These are phyloP conservation scores for Saturnispora diversa DNA, from an alignment of 805 yeast genomes.

Conservation along the genomic window DNA sequence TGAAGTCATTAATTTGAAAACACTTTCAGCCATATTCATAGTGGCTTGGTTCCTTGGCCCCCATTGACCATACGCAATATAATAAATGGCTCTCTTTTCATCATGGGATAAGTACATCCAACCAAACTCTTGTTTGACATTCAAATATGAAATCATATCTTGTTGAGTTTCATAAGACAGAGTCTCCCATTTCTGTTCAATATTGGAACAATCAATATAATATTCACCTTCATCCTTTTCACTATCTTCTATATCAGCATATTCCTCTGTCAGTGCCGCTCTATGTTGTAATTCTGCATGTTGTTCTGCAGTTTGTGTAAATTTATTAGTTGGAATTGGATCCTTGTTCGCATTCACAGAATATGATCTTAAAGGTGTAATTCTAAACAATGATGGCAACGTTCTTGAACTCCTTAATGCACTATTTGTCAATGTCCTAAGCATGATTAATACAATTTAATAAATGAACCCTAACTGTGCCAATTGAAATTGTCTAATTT, in stretches of 20 bases:
- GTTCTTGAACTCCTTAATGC: too few species aligned
- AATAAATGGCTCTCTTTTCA: slow-evolving; percentile 52
- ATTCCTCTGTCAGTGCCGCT: slow-evolving; percentile 5
- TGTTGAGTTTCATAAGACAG: slow-evolving; percentile 29
- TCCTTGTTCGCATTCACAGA: too few species aligned
- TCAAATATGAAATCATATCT: slow-evolving; percentile 30
- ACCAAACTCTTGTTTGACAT: slow-evolving; percentile 31
- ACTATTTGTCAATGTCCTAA: too few species aligned
- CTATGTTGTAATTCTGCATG: background rate
- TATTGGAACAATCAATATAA: slow-evolving; percentile 26
- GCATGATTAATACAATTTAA: too few species aligned
- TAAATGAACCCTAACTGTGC: too few species aligned
- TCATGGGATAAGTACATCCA: slow-evolving; percentile 37
- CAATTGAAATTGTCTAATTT: too few species aligned
- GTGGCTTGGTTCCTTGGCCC: slow-evolving; percentile 41
- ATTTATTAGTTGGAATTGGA: background rate
- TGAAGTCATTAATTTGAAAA: slow-evolving; percentile 29
- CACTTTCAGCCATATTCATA: slow-evolving; percentile 27
- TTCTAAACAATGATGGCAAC: too few species aligned
- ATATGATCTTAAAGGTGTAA: too few species aligned
- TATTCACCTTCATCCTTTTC: slow-evolving; percentile 23
- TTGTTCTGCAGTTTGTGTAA: background rate
- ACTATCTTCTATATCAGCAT: slow-evolving; percentile 1
- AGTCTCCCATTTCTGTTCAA: slow-evolving; percentile 29
- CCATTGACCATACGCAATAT: slow-evolving; percentile 55